A percentile compares a stretch with the other conserved stretches of the same genome.
Evolutionary conservation across 164 flowering plant species (phyloP).

Genomic region (Taxillus chinensis): DNA sequence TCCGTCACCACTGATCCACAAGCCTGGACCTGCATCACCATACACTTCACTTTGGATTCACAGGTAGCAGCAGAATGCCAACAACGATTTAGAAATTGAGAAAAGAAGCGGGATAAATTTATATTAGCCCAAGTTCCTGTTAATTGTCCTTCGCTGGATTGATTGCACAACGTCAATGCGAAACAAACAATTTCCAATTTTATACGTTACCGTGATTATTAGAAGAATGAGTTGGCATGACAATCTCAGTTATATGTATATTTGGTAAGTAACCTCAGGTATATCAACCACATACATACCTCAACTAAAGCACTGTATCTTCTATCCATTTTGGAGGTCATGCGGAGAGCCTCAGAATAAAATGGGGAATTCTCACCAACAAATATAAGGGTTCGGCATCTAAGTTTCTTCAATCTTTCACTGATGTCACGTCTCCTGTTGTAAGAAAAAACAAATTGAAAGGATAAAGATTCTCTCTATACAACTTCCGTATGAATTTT

Average conservation of each 20-base stretch:
- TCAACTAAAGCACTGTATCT: slow-evolving; percentile 87
- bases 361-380: slow-evolving; percentile 84
- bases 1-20: slow-evolving; percentile 98
- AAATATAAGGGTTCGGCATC: slow-evolving; percentile 79
- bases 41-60: not conserved
- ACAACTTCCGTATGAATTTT: too few species aligned
- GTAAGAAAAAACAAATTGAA: not conserved
- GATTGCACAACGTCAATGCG: too few species aligned
- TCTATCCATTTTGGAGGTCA: slow-evolving; percentile 67
- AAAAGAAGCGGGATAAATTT: not conserved
- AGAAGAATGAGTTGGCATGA: not conserved
- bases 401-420: slow-evolving; percentile 64
- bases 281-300: slow-evolving; percentile 29
- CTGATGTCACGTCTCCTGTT: slow-evolving; percentile 78
- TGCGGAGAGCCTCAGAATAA: slow-evolving; percentile 74
- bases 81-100: not conserved
- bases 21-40: slow-evolving; percentile 67
- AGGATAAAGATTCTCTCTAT: not conserved
- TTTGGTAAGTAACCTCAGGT: not conserved
- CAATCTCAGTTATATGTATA: not conserved
- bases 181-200: too few species aligned
- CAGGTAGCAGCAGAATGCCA: not conserved
- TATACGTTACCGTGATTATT: too few species aligned
- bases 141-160: too few species aligned
- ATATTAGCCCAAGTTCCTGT: too few species aligned